These are phyloP conservation scores for Tuber umbilicatum DNA, from an alignment of 495 filamentous ascomycete genomes.

Conservation along the genomic window DNA sequence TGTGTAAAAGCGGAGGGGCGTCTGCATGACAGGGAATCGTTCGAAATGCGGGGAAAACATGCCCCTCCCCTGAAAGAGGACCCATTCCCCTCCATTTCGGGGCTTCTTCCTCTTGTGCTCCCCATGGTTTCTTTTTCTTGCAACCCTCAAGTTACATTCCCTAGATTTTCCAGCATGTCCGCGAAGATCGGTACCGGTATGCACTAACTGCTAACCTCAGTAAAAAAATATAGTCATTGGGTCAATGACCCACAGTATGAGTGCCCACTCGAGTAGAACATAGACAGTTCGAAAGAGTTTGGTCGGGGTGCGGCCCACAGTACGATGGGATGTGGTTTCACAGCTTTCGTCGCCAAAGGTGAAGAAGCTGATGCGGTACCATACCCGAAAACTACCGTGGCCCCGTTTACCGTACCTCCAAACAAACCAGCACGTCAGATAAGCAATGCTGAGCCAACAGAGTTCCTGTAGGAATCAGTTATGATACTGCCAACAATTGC, in stretches of 20 bases:
- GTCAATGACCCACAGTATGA: no score
- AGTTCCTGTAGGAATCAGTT: no score
- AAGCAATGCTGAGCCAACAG: not conserved
- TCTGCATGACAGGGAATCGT: conserved; percentile 35
- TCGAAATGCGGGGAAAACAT: conserved; percentile 37
- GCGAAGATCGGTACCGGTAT: conserved; percentile 3
- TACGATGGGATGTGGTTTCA: not conserved
- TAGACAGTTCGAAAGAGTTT: not conserved
- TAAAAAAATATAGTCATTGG: not conserved
- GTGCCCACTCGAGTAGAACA: no score
- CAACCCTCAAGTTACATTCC: not conserved
- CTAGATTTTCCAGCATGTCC: not conserved
- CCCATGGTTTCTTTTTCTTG: conserved; percentile 3
- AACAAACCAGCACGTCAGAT: not conserved
- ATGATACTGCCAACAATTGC: not conserved
- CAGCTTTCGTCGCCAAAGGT: not conserved
- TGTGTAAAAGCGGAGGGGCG: conserved; percentile 18
- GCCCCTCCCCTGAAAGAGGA: conserved; percentile 28
- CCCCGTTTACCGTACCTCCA: not conserved
- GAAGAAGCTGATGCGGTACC: no score
- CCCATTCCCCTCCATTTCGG: conserved; percentile 19
- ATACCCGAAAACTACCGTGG: not conserved
- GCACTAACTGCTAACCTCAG: not conserved
- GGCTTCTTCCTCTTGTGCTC: not conserved
- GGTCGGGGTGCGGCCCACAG: not conserved